These are phyloP conservation scores for Lepiota venenata DNA, from an alignment of 768 basidiomycete genomes.

Conservation along the genomic window DNA sequence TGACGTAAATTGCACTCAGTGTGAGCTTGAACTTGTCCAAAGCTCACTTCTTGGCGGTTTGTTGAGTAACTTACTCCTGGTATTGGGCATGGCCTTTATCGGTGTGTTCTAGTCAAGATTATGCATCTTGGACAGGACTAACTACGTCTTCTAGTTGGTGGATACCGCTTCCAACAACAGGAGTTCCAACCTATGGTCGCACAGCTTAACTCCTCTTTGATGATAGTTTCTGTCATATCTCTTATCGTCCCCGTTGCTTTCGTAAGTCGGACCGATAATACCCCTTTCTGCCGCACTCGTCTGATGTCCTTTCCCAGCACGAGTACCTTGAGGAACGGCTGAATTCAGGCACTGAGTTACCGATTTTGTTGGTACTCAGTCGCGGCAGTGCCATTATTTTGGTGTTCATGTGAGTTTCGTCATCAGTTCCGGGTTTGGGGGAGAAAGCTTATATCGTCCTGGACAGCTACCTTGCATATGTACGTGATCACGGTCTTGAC, in stretches of 20 bases:
- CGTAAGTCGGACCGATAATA: conserved; percentile 24
- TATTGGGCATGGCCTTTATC: conserved; percentile 82
- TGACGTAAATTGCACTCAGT: conserved; percentile 26
- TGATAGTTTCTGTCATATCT: conserved; percentile 69
- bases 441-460: conserved; percentile 3
- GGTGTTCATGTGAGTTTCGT: conserved; percentile 35
- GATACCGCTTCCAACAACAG: conserved; percentile 48
- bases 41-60: conserved; percentile 49
- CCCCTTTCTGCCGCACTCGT: conserved; percentile 12
- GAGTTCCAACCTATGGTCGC: conserved; percentile 53
- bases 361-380: conserved; percentile 40
- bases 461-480: conserved; percentile 26
- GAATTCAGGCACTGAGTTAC: conserved; percentile 31
- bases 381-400: conserved; percentile 46
- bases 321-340: conserved; percentile 33
- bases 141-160: conserved; percentile 30
- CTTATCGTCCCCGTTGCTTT: conserved; percentile 67
- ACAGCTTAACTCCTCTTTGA: conserved; percentile 62
- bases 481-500: conserved; percentile 9
- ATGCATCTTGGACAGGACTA: neutral
- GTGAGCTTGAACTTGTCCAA: conserved; percentile 51
- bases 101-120: conserved; percentile 58
- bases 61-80: conserved; percentile 73
- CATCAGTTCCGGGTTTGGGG: neutral
- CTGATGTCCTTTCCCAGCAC: conserved; percentile 22